phyloP scores from a whole-genome alignment of 2,329 filamentous ascomycete species.

The Pestalotiopsis sp. region DNA sequence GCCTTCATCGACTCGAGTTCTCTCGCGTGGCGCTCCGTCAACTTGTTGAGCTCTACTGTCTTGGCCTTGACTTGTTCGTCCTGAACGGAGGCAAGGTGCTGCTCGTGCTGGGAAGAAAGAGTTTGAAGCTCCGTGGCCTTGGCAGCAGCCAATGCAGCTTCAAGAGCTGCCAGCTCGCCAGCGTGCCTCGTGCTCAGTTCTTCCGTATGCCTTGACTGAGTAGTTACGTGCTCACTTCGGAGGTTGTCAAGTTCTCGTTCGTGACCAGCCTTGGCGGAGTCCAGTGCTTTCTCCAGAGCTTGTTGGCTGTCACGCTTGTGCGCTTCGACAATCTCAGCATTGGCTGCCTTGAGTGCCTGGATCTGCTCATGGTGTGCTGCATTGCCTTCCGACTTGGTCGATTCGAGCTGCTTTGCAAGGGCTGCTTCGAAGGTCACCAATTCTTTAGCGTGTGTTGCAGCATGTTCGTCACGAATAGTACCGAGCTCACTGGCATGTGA shows the following conservation, averaged over 20 bases:
- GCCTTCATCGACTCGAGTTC: constrained; percentile 12
- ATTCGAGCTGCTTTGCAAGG: constrained; percentile 33
- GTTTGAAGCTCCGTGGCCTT: constrained; percentile 19
- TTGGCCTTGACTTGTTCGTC: constrained; percentile 19
- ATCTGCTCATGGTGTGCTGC: constrained; percentile 10
- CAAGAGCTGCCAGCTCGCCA: constrained; percentile 25
- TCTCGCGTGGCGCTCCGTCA: constrained; percentile 14
- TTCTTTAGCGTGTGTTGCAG: constrained; percentile 32
- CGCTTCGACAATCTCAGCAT: constrained; percentile 12
- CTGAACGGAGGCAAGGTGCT: constrained; percentile 18
- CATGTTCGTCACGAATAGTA: constrained; percentile 31
- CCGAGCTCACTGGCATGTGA: constrained; percentile 31
- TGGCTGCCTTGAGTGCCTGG: constrained; percentile 25
- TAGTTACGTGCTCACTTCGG: constrained; percentile 27
- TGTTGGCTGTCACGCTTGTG: constrained; percentile 24
- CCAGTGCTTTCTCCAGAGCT: constrained; percentile 3
- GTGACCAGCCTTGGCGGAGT: neutral
- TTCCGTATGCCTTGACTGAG: constrained; percentile 26
- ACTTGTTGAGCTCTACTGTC: constrained; percentile 17
- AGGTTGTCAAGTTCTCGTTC: constrained; percentile 23
- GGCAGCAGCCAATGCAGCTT: constrained; percentile 20
- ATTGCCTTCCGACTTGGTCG: constrained; percentile 29
- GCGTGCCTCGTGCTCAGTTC: constrained; percentile 24
- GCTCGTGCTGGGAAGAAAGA: constrained; percentile 17
- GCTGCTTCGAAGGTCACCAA: constrained; percentile 16